phyloP scores from a whole-genome alignment of 768 basidiomycete species.

The Termitomyces sp. region DNA sequence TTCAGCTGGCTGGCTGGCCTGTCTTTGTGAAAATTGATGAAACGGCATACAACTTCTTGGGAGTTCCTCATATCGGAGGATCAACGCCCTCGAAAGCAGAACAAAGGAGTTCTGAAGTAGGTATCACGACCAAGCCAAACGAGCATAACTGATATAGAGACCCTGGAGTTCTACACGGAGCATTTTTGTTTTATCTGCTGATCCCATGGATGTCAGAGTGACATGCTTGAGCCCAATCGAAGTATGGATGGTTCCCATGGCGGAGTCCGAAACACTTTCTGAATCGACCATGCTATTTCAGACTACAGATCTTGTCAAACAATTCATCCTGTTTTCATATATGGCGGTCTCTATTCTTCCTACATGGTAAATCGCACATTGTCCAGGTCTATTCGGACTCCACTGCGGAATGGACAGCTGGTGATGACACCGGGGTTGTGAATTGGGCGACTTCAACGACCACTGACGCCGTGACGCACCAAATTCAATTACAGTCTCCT shows the following conservation, averaged over 20 bases:
- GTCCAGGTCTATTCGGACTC: conserved; percentile 58
- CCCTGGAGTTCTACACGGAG: conserved; percentile 60
- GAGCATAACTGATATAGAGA: background rate
- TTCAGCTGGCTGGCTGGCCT: conserved; percentile 57
- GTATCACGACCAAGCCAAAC: conserved; percentile 21
- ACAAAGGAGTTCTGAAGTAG: conserved; percentile 43
- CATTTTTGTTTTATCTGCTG: conserved; percentile 56
- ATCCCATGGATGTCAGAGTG: conserved; percentile 54
- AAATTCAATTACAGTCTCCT: conserved; percentile 7
- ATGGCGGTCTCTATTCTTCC: conserved; percentile 43
- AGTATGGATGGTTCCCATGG: conserved; percentile 25
- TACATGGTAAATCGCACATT: conserved; percentile 35
- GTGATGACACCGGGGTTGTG: conserved; percentile 14
- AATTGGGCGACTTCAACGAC: conserved; percentile 47
- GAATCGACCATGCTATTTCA: conserved; percentile 12
- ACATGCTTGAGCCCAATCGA: conserved; percentile 66
- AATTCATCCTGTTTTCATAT: conserved; percentile 59
- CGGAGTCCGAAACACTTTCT: background rate
- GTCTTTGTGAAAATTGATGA: conserved; percentile 60
- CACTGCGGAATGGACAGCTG: conserved; percentile 37
- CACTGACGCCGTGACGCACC: conserved; percentile 6
- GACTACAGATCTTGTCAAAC: conserved; percentile 57
- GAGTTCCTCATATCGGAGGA: conserved; percentile 40
- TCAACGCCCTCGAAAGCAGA: conserved; percentile 40
- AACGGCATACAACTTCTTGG: conserved; percentile 49